phyloP scores from a whole-genome alignment of 352 stramenopile species.

The Vaucheria bursata region DNA sequence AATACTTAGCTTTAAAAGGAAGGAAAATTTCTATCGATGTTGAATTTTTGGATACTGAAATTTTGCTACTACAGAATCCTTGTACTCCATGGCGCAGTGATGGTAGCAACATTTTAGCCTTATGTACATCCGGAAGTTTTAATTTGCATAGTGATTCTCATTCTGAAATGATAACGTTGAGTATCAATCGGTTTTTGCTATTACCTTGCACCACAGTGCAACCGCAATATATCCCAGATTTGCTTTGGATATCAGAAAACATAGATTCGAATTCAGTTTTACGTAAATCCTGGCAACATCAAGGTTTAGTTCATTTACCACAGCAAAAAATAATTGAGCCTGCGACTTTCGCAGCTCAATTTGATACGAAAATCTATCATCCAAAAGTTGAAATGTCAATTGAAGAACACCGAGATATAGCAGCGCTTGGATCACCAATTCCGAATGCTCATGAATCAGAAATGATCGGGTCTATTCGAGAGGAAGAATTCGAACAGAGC shows the following conservation, averaged over 20 bases:
- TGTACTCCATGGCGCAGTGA: slow-evolving; percentile 2
- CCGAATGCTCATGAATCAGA: neutral
- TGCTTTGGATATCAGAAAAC: neutral
- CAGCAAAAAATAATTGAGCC: slow-evolving; percentile 26
- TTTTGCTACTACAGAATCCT: slow-evolving; percentile 38
- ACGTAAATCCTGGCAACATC: slow-evolving; percentile 20
- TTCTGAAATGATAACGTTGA: slow-evolving; percentile 21
- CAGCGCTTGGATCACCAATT: neutral
- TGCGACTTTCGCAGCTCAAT: neutral
- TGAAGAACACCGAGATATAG: neutral
- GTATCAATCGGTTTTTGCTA: slow-evolving; percentile 5
- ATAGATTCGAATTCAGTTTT: neutral
- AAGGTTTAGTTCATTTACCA: slow-evolving; percentile 15
- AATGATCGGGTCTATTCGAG: neutral
- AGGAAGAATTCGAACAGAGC: neutral
- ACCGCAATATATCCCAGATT: neutral
- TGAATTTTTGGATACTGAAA: slow-evolving; percentile 13
- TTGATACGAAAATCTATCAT: neutral
- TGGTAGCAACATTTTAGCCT: slow-evolving; percentile 28
- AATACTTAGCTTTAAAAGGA: slow-evolving; percentile 27
- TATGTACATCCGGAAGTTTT: slow-evolving; percentile 22
- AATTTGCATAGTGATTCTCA: slow-evolving; percentile 14
- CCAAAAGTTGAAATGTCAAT: neutral
- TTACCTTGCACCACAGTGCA: slow-evolving; percentile 7
- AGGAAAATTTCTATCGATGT: slow-evolving; percentile 16